Percentiles rank a stretch among this genome's conserved stretches.
Evolutionary conservation across 164 flowering plant genomes (phyloP).

Genomic region (Annona cherimola): DNA sequence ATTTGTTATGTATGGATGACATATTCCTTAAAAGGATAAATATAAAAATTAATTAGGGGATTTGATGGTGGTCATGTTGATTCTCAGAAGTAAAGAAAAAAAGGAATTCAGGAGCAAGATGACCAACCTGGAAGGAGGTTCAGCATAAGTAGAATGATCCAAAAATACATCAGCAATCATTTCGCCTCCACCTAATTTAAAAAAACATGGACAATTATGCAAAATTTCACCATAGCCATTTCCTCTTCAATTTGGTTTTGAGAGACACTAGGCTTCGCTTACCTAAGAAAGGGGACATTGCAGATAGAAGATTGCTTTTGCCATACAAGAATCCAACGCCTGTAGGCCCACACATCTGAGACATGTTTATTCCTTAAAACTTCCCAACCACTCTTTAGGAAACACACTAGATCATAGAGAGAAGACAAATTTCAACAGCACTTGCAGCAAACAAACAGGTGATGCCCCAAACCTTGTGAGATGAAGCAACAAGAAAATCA

Average conservation of each 20-base stretch:
- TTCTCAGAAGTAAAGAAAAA: neutral
- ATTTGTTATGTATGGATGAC: no score
- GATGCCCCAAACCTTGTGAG: conserved; percentile 78
- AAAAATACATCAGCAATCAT: conserved; percentile 93
- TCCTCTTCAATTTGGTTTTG: neutral
- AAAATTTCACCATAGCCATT: neutral
- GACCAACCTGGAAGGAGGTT: conserved; percentile 94
- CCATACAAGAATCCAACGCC: conserved; percentile 98
- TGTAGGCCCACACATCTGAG: conserved; percentile 99
- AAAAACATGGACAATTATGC: conserved; percentile 1
- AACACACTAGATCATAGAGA: neutral
- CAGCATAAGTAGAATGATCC: conserved; percentile 94
- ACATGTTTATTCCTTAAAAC: conserved; percentile 51
- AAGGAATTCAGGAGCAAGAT: neutral
- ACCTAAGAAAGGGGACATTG: conserved; percentile 97
- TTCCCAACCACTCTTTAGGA: conserved; percentile 8
- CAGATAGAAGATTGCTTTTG: conserved; percentile 53
- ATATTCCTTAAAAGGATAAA: no score
- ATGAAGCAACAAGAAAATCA: conserved; percentile 98
- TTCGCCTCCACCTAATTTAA: conserved; percentile 84
- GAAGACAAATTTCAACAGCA: neutral
- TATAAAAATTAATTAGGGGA: no score
- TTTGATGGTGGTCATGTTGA: no score
- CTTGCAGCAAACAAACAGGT: neutral
- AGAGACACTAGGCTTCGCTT: conserved; percentile 7